These are phyloP conservation scores for Ichthyophthirius multifiliis DNA, from an alignment of 169 alveolate species.

Conservation along the genomic window DNA sequence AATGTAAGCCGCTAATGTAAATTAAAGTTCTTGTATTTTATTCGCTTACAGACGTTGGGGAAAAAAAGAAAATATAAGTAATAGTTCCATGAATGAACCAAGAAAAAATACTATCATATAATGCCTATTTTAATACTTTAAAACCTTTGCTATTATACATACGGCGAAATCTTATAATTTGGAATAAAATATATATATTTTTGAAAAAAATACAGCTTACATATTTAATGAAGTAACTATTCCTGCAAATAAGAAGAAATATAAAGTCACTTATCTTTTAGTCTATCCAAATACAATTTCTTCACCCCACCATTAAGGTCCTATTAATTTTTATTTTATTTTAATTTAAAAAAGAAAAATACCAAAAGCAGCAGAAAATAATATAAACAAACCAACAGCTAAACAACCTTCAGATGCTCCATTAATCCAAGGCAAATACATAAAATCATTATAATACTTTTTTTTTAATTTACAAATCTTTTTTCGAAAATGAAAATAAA, in stretches of 20 bases:
- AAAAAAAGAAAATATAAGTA: background rate
- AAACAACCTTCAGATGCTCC: constrained; percentile 38
- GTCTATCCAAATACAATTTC: background rate
- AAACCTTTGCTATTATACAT: background rate
- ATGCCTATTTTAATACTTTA: background rate
- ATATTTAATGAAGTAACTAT: background rate
- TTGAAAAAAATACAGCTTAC: background rate
- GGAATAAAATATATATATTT: too few species aligned
- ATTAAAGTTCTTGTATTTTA: background rate
- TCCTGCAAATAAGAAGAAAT: background rate
- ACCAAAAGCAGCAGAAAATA: background rate
- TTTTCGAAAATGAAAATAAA: background rate
- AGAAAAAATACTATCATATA: background rate
- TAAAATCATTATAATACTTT: constrained; percentile 28
- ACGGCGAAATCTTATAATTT: background rate
- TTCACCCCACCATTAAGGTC: background rate
- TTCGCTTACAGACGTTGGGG: background rate
- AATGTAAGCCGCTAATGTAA: background rate
- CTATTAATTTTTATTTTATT: background rate
- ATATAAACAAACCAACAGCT: constrained; percentile 1
- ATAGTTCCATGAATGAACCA: constrained; percentile 1
- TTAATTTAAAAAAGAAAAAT: background rate
- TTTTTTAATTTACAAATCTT: background rate
- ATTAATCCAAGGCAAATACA: constrained; percentile 34
- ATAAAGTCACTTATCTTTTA: background rate